Evolutionary conservation across 2,329 filamentous ascomycete genomes (phyloP).

Genomic region (Incumbomyces lentus): DNA sequence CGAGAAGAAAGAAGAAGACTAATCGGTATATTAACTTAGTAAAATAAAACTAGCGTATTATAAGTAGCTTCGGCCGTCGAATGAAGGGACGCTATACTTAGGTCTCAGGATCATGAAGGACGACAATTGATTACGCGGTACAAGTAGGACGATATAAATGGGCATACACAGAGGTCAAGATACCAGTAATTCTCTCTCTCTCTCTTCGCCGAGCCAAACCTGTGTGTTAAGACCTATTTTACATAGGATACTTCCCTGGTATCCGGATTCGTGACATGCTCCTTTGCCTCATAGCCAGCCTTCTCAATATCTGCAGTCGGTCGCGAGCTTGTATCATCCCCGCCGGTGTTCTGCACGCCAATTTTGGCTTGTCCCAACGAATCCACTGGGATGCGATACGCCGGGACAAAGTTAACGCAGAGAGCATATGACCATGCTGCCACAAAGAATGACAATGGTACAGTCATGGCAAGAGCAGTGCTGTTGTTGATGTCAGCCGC

Average conservation of each 20-base stretch:
- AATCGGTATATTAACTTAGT: too few relatives aligned
- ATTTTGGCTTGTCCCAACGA: slow-evolving; percentile 38
- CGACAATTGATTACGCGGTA: too few relatives aligned
- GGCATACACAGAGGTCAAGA: too few relatives aligned
- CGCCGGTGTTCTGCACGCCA: slow-evolving; percentile 28
- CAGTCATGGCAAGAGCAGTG: slow-evolving; percentile 54
- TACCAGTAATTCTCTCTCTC: too few relatives aligned
- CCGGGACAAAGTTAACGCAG: slow-evolving; percentile 56
- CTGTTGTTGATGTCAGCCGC: slow-evolving; percentile 54
- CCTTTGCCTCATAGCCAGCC: not conserved
- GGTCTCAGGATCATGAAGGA: too few relatives aligned
- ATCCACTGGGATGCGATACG: slow-evolving; percentile 55
- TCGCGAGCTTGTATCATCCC: not conserved
- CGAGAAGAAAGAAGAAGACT: too few relatives aligned
- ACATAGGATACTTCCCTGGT: not conserved
- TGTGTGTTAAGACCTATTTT: too few relatives aligned
- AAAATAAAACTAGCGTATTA: too few relatives aligned
- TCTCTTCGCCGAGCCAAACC: too few relatives aligned
- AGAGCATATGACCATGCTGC: slow-evolving; percentile 47
- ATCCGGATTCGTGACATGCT: not conserved
- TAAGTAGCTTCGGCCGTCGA: too few relatives aligned
- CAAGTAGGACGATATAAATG: too few relatives aligned
- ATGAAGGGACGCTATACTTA: too few relatives aligned
- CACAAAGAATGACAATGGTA: slow-evolving; percentile 53
- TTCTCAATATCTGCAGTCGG: not conserved